phyloP scores from a whole-genome alignment of 306 rosid genomes.

The Argentina anserina region DNA sequence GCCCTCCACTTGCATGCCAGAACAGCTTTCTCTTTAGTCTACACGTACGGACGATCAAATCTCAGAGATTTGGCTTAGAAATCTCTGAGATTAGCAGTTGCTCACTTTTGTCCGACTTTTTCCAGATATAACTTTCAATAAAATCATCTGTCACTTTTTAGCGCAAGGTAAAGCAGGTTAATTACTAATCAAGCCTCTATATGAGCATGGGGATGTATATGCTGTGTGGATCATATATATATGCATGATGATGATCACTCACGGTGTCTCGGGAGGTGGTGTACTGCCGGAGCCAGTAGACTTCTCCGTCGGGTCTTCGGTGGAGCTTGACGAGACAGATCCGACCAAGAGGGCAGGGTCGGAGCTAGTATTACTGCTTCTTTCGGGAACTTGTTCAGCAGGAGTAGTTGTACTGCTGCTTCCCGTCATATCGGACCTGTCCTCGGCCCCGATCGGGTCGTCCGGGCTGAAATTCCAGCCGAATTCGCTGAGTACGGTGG shows the following conservation, averaged over 20 bases:
- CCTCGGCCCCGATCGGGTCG: slow-evolving; percentile 34
- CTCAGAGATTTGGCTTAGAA: not conserved
- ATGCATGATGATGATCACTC: slow-evolving; percentile 44
- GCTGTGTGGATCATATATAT: not conserved
- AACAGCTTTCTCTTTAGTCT: too few species aligned
- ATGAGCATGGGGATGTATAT: slow-evolving; percentile 8
- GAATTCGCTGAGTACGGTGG: slow-evolving; percentile 54
- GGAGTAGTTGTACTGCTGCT: not conserved
- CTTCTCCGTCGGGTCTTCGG: slow-evolving; percentile 79
- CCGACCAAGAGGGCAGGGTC: slow-evolving; percentile 28
- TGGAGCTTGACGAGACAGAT: slow-evolving; percentile 64
- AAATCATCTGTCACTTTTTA: not conserved
- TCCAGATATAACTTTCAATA: not conserved
- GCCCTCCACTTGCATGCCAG: slow-evolving; percentile 21
- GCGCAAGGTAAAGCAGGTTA: slow-evolving; percentile 22
- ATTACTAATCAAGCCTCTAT: slow-evolving; percentile 18
- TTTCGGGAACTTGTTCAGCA: not conserved
- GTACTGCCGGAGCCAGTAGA: slow-evolving; percentile 61
- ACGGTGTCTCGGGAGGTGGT: slow-evolving; percentile 64
- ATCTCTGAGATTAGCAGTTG: not conserved
- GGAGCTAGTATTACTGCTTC: not conserved
- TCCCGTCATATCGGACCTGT: slow-evolving; percentile 27
- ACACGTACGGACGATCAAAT: slow-evolving; percentile 1
- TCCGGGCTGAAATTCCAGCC: slow-evolving; percentile 60
- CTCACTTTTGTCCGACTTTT: not conserved